Percentiles rank a stretch among this genome's conserved stretches.
These are phyloP conservation scores for Yamadazyma takamatsuzukensis DNA, from an alignment of 805 yeast species.

Conservation along the genomic window DNA sequence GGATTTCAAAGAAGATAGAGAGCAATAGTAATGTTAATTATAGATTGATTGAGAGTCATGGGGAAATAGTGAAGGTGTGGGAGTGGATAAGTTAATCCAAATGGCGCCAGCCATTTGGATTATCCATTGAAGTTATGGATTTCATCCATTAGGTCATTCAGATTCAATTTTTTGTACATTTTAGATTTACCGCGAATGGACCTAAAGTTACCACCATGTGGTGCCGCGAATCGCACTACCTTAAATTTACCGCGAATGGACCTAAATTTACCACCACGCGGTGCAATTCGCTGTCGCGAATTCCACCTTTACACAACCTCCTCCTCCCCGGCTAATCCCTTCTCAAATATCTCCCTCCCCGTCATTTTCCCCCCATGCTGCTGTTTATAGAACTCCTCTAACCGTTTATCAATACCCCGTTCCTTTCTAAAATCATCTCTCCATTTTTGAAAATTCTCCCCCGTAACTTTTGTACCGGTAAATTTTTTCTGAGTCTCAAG, in stretches of 20 bases:
- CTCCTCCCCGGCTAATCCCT: conserved; percentile 75
- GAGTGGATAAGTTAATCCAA: conserved; percentile 81
- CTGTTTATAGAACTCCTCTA: conserved; percentile 45
- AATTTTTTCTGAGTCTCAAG: conserved; percentile 85
- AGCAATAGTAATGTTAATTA: conserved; percentile 61
- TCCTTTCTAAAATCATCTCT: conserved; percentile 67
- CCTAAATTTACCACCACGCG: background rate
- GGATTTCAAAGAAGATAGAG: conserved; percentile 55
- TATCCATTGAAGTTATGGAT: too few relatives aligned
- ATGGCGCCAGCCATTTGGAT: too few relatives aligned
- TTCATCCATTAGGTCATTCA: too few relatives aligned
- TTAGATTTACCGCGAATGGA: too few relatives aligned
- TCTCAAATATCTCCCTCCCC: conserved; percentile 87
- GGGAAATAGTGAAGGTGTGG: conserved; percentile 86
- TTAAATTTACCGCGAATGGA: background rate
- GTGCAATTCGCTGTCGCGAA: background rate
- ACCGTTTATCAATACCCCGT: conserved; percentile 61
- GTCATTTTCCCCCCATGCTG: conserved; percentile 76
- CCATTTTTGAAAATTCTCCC: conserved; percentile 73
- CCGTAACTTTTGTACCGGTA: conserved; percentile 84
- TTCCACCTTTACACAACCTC: conserved; percentile 16
- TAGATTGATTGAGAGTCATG: conserved; percentile 67
- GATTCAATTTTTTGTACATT: too few relatives aligned
- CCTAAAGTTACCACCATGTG: too few relatives aligned
- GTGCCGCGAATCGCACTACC: background rate